Conservation (phyloP, 2,329 filamentous ascomycete genomes). For the Fusarium sp. region DNA sequence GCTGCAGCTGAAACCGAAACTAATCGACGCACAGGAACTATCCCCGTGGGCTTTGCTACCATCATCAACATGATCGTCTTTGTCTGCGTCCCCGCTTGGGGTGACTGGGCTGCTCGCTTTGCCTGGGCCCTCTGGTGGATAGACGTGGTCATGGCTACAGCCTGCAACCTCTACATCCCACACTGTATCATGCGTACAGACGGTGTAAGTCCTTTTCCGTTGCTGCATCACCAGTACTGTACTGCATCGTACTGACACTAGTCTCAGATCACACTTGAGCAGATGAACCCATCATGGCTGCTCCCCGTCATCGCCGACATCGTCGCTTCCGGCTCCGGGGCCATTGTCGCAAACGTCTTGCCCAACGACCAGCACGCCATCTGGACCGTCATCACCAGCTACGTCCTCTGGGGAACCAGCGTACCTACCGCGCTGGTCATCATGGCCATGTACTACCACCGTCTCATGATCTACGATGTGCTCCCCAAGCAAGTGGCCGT, state of each 20-base stretch:
- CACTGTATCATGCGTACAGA: constrained; percentile 54
- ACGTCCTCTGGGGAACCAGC: constrained; percentile 69
- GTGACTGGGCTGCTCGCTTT: constrained; percentile 57
- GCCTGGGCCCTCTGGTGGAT: constrained; percentile 65
- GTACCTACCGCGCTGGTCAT: constrained; percentile 61
- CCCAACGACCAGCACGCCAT: constrained; percentile 59
- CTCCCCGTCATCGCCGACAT: constrained; percentile 70
- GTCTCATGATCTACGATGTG: constrained; percentile 66
- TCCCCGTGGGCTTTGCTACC: constrained; percentile 71
- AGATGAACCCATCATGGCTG: constrained; percentile 68
- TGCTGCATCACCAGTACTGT: constrained; percentile 44
- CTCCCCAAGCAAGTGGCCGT: constrained; percentile 69
- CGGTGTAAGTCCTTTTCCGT: constrained; percentile 47
- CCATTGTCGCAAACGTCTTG: constrained; percentile 64
- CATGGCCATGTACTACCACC: constrained; percentile 69
- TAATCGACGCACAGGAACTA: constrained; percentile 60
- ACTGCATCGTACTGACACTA: constrained; percentile 8
- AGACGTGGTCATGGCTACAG: constrained; percentile 56
- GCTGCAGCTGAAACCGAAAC: neutral
- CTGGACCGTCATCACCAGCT: constrained; percentile 64
- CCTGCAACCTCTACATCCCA: constrained; percentile 57
- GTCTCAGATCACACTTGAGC: constrained; percentile 31
- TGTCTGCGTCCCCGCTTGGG: constrained; percentile 66
- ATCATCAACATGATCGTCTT: constrained; percentile 68
- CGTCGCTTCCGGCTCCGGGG: constrained; percentile 67